Evolutionary conservation across 2,329 filamentous ascomycete species (phyloP), one percentile per base, ranked within the genome.

Genomic region (Cladosporium sphaerospermum): DNA sequence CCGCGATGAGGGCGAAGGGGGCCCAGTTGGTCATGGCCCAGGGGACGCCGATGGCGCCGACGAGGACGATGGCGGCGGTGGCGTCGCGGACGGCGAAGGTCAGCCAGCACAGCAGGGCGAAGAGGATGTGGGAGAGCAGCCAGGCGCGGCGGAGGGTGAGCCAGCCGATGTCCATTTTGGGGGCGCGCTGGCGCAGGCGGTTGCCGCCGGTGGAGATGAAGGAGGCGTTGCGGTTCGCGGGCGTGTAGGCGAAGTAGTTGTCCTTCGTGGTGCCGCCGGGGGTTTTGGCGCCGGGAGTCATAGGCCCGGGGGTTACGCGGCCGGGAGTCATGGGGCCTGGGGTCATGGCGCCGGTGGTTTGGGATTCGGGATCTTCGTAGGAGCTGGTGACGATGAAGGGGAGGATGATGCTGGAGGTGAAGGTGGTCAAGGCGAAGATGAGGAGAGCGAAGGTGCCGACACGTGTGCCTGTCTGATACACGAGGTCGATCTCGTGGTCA

Each of bases 11-110:
- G 37, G 92, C 91, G 74, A 92, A 97, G 0, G 92, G 92, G 0
- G 91, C 92, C 92, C 92, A 97, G 23, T 95, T 81, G 2, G 90
- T 90, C 63, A 96, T 75, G 18, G 91, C 90, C 92, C 92, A 97
- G 1, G 89, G 90, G 54, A 97, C 83, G 33, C 92, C 92, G 45
- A 95, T 84, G 19, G 93, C 73, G 1, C 84, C 88, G 53, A 96
- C 85, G 33, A 96, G 78, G 1, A 82, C 77, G 0, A 88, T 95
- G 1, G 88, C 92, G 9, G 78, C 81, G 53, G 80, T 75, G 7
- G 89, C 84, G 2, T 81, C 83, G 39, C 76, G 79, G 37, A 95
- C 88, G 55, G 95, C 78, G 53, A 95, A 83, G 0, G 92, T 95
- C 64, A 84, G 82, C 66, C 88, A 88, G 83, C 93, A 96, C 66